phyloP scores from a whole-genome alignment of 2,329 filamentous ascomycete species.

The Xylaria sp. region DNA sequence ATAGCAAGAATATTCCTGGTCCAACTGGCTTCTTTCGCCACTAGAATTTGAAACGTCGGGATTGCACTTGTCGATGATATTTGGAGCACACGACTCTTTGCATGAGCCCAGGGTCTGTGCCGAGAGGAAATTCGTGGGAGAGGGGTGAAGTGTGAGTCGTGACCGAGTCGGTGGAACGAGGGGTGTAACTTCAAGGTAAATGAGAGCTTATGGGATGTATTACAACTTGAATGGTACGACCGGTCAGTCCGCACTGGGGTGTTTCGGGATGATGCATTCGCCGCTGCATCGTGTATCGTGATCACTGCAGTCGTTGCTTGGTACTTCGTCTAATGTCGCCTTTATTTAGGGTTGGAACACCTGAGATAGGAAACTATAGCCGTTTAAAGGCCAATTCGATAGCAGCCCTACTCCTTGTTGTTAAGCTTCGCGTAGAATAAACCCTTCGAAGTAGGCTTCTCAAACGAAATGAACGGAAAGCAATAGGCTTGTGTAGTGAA shows the following conservation, averaged over 20 bases:
- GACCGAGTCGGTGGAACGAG: constrained; percentile 30
- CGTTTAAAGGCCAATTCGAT: background rate
- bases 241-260: constrained; percentile 3
- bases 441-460: background rate
- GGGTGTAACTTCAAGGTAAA: constrained; percentile 12
- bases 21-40: constrained; percentile 7
- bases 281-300: constrained; percentile 20
- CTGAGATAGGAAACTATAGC: constrained; percentile 18
- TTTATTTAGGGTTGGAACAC: constrained; percentile 20
- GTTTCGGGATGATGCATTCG: constrained; percentile 12
- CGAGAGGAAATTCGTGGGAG: constrained; percentile 4
- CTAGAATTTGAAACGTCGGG: constrained; percentile 3
- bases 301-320: constrained; percentile 20
- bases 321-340: constrained; percentile 6
- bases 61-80: constrained; percentile 2
- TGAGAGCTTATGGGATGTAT: constrained; percentile 8
- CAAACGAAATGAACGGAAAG: background rate
- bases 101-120: constrained; percentile 19
- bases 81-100: constrained; percentile 18
- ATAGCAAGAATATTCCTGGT: constrained; percentile 17
- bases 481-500: background rate
- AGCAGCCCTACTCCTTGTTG: background rate
- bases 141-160: constrained; percentile 22
- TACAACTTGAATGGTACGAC: constrained; percentile 9
- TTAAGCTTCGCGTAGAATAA: background rate